Conservation (phyloP, 768 basidiomycete genomes). For the Daedalea quercina region DNA sequence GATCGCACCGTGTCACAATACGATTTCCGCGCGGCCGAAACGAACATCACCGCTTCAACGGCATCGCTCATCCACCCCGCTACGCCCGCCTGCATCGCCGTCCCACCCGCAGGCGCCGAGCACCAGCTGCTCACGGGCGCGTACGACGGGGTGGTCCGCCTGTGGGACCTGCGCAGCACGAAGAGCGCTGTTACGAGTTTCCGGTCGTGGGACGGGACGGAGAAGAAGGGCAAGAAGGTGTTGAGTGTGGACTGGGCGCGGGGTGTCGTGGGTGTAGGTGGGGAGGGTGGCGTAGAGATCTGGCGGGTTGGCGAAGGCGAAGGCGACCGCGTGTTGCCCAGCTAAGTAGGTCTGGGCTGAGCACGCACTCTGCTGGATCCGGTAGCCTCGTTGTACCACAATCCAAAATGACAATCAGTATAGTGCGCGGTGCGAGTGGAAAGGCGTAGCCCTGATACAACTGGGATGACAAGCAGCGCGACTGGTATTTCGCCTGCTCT, state of each 20-base stretch:
- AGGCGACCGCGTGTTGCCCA: constrained; percentile 8
- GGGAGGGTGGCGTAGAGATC: constrained; percentile 24
- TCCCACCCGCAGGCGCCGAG: constrained; percentile 12
- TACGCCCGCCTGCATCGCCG: constrained; percentile 56
- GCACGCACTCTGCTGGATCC: too few species aligned
- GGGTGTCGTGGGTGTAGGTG: constrained; percentile 19
- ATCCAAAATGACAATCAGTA: too few species aligned
- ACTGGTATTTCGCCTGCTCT: too few species aligned
- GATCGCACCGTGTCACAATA: constrained; percentile 70
- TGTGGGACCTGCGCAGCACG: constrained; percentile 75
- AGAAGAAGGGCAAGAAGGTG: constrained; percentile 7
- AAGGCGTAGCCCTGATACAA: too few species aligned
- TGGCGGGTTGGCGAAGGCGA: constrained; percentile 22
- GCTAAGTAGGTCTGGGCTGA: background rate
- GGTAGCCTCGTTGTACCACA: too few species aligned
- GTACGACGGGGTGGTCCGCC: constrained; percentile 69
- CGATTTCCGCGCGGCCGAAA: constrained; percentile 48
- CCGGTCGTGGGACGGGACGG: constrained; percentile 44
- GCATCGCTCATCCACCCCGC: constrained; percentile 53
- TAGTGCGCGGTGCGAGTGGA: too few species aligned
- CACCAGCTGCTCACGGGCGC: constrained; percentile 65
- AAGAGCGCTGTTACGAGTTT: constrained; percentile 61
- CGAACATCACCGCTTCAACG: constrained; percentile 27
- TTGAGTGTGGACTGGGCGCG: constrained; percentile 19
- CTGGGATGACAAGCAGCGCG: too few species aligned